Evolutionary conservation across 2,329 filamentous ascomycete species (phyloP).

Genomic region (Aspergillus fumigatiaffinis): DNA sequence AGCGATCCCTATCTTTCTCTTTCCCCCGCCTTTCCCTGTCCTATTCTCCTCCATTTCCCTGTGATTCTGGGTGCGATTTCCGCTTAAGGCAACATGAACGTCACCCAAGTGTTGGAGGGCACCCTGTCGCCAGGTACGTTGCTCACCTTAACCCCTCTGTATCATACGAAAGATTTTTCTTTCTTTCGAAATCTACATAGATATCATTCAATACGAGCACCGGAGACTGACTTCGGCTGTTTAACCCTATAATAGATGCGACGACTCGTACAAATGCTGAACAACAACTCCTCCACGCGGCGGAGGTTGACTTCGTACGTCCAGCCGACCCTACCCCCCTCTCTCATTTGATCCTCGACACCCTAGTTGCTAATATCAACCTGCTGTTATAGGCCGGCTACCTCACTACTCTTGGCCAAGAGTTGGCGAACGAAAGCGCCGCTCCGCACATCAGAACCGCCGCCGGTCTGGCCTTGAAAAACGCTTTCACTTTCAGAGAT

Average conservation of each 20-base stretch:
- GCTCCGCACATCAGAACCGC: constrained; percentile 83
- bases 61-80: constrained; percentile 19
- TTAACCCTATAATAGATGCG: constrained; percentile 66
- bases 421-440: constrained; percentile 86
- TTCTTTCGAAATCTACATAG: neutral
- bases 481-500: constrained; percentile 94
- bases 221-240: constrained; percentile 33
- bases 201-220: constrained; percentile 1
- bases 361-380: constrained; percentile 20
- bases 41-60: constrained; percentile 15
- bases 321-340: constrained; percentile 29
- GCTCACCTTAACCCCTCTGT: constrained; percentile 24
- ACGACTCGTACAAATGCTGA: constrained; percentile 85
- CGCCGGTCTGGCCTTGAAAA: constrained; percentile 94
- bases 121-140: constrained; percentile 84
- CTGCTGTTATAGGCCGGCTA: constrained; percentile 69
- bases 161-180: neutral
- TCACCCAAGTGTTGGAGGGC: constrained; percentile 95
- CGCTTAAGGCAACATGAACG: constrained; percentile 69
- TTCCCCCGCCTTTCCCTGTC: constrained; percentile 1
- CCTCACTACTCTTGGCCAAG: constrained; percentile 84
- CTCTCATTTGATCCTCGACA: constrained; percentile 7
- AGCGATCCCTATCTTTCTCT: neutral
- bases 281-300: constrained; percentile 87
- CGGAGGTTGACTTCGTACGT: constrained; percentile 91